A percentile compares a stretch with the other conserved stretches of the same genome.
These are phyloP conservation scores for Pseudocercospora vitis DNA, from an alignment of 2,329 filamentous ascomycete species.

Conservation along the genomic window DNA sequence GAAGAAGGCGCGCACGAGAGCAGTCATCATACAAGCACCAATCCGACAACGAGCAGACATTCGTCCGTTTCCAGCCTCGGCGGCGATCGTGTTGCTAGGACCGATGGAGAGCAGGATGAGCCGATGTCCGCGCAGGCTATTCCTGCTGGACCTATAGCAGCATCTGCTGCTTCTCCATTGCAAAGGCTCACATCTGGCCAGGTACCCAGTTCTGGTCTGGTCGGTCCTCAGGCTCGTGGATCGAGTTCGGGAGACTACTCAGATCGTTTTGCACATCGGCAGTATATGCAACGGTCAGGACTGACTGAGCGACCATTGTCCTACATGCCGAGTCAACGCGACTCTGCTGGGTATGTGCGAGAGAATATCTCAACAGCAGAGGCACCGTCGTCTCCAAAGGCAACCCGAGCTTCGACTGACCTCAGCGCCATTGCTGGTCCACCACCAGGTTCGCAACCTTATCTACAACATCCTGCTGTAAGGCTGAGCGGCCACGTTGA, in stretches of 20 bases:
- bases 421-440: conserved; percentile 28
- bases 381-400: background rate
- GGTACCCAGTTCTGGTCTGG: background rate
- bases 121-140: conserved; percentile 24
- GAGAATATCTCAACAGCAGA: conserved; percentile 22
- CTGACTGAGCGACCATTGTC: conserved; percentile 32
- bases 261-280: conserved; percentile 25
- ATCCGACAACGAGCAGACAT: conserved; percentile 14
- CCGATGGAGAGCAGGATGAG: conserved; percentile 1
- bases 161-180: conserved; percentile 1
- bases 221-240: background rate
- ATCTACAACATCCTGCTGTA: conserved; percentile 29
- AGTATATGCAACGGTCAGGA: conserved; percentile 18
- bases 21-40: conserved; percentile 14
- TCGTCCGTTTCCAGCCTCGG: conserved; percentile 34
- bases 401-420: conserved; percentile 16
- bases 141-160: conserved; percentile 15
- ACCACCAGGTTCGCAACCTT: conserved; percentile 28
- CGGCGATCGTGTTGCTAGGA: background rate
- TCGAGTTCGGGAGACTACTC: conserved; percentile 6
- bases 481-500: conserved; percentile 22
- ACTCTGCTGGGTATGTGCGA: conserved; percentile 23
- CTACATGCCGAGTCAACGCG: conserved; percentile 30
- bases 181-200: conserved; percentile 5
- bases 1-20: conserved; percentile 21